Evolutionary conservation across 2,329 filamentous ascomycete species (phyloP), one percentile per base, ranked within the genome.

Genomic region (Aschersonia sp.): DNA sequence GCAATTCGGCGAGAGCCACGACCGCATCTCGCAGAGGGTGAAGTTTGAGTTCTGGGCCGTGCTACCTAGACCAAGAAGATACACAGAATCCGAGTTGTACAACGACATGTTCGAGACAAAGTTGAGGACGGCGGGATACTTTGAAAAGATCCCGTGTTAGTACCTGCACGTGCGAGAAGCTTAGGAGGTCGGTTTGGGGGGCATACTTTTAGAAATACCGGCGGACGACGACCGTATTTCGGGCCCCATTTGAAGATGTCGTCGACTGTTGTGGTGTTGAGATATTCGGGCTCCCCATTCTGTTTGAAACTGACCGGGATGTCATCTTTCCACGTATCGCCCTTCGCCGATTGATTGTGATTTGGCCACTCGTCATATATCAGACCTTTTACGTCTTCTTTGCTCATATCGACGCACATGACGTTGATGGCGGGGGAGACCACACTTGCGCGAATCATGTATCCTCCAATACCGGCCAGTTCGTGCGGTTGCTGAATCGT

Each of bases 371-470:
- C 52, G 0, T 69, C 70, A 51, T 82, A 87, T 0, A 89, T 67
- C 2, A 89, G 62, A 0, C 84, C 84, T 0, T 57, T 60, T 2
- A 90, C 61, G 47, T 87, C 82, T 0, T 68, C 55, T 22, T 60
- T 49, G 0, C 70, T 70, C 68, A 88, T 69, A 42, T 84, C 83
- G 1, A 75, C 81, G 54, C 86, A 92, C 33, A 88, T 62, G 0
- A 86, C 81, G 52, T 89, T 87, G 43, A 89, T 63, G 0, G 75
- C 70, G 0, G 85, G 85, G 0, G 80, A 83, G 0, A 83, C 76
- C 0, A 87, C 81, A 0, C 82, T 79, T 0, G 85, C 86, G 11
- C 69, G 65, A 4, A 90, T 67, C 4, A 68, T 69, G 60, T 87
- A 89, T 44, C 81, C 75, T 9, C 84, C 85, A 7, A 85, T 70